phyloP scores from a whole-genome alignment of 1,139 yeast genomes.

The Saccharomyces hybrid region DNA sequence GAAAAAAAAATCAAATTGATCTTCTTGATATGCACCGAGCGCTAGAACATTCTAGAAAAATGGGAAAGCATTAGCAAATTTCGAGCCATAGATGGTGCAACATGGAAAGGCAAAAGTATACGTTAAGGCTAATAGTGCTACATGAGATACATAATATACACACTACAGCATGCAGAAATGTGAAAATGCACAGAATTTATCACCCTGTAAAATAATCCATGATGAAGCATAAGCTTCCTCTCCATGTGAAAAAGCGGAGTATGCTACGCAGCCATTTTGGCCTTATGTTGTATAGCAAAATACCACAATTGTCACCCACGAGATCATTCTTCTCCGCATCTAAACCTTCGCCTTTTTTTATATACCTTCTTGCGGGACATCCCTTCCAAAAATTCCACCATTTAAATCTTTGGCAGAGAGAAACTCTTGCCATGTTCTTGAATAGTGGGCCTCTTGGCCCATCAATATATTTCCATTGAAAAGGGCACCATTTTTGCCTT shows the following conservation, averaged over 20 bases:
- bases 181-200: not conserved
- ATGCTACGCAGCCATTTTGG: conserved; percentile 44
- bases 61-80: not conserved
- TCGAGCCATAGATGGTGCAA: not conserved
- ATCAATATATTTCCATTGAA: conserved; percentile 81
- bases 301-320: conserved; percentile 42
- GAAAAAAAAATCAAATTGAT: not conserved
- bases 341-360: conserved; percentile 73
- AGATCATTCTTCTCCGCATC: conserved; percentile 60
- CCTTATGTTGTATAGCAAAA: conserved; percentile 44
- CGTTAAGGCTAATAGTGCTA: not conserved
- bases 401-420: conserved; percentile 76
- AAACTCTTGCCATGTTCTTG: conserved; percentile 60
- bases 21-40: not conserved
- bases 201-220: conserved; percentile 54
- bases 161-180: not conserved
- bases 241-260: conserved; percentile 55
- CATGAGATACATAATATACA: not conserved
- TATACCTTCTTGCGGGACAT: conserved; percentile 67
- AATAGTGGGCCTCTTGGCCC: conserved; percentile 89
- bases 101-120: not conserved
- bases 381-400: conserved; percentile 76
- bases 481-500: conserved; percentile 80
- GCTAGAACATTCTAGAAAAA: conserved; percentile 10
- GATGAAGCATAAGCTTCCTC: conserved; percentile 59